Base-by-base conservation (phyloP, 805 yeast species). In the Wickerhamomyces chaumierensis region DNA sequence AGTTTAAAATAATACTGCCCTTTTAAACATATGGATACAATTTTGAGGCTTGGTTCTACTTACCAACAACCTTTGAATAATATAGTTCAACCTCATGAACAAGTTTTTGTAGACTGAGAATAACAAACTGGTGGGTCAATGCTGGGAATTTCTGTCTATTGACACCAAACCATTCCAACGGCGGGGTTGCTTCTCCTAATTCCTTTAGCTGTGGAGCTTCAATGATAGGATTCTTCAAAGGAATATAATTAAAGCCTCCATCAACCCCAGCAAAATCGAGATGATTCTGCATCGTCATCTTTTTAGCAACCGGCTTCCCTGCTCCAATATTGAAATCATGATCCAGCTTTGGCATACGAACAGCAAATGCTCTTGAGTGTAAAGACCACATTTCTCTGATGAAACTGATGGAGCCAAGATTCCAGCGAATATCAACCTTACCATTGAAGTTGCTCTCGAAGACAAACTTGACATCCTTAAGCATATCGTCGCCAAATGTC, bases 181-280 rank as follows among this genome's bases (percentile, higher is more conserved):
- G 98, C 1, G 98, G 98, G 0, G 98, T 92, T 1, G 96, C 97
- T 60, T 81, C 88, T 19, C 98, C 97, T 50, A 92, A 67, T 52
- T 92, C 97, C 51, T 77, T 78, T 51, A 92, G 65, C 48, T 81
- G 90, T 2, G 97, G 97, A 16, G 92, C 83, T 44, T 83, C 94
- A 29, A 92, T 86, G 6, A 73, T 65, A 0, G 96, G 95, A 11
- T 81, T 82, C 29, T 70, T 75, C 11, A 83, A 52, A 0, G 97
- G 74, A 25, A 66, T 49, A 48, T 86, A 86, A 0, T 55, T 56
- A 49, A 69, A 84, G 33, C 61, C 62, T 29, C 62, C 57, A 39
- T 69, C 74, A 18, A 66, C 53, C 39, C 66, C 74, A 19, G 67
- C 71, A 40, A 66, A 71, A 43, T 65, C 71, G 32, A 73, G 55